Evolutionary conservation across 139 green algal genomes (phyloP), one percentile per base, ranked within the genome.

Genomic region (Chlamydomonas sphaeroides): DNA sequence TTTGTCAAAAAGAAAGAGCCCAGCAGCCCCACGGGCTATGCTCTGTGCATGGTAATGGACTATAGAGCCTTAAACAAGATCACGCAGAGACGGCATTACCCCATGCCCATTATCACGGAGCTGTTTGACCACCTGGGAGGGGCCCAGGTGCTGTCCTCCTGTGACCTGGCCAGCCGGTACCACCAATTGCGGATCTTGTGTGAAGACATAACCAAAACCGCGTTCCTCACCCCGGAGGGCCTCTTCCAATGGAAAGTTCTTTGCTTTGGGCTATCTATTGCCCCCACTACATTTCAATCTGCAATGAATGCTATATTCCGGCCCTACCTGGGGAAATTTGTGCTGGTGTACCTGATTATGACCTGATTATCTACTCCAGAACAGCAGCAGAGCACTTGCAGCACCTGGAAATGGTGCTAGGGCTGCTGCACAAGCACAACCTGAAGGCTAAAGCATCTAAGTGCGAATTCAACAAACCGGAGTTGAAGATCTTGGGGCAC

Each of bases 281-380:
- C 30, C 56, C 88, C 68, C 32, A 79, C 45, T 17, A 68, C 68
- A 59, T 84, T 78, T 69, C 51, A 53, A 30, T 36, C 30, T 7
- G 30, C 65, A 63, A 80, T 93, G 83, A 87, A 91, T 53, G 41
- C 85, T 26, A 71, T 89, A 4, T 86, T 93, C 32, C 1, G 65
- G 8, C 14, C 65, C 28, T 48, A 65, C 23, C 70, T 92, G 41
- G 86, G 88, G 65, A 45, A 81, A 21, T 92, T 86, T 57, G 70
- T 92, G 5, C 7, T 89, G 23, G 67, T 91, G 28, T 92, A 90
- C 38, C 69, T 94, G 11, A 85, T n/a, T n/a, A 92, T 76, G 85
- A 94, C 41, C 86, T 92, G 0, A 57, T 90, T 8, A 86, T 91
- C 15, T 91, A 81, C 53, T 83, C 53, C 42, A 51, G 66, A 15